Conservation (phyloP, 75 land plant genomes). For the Selaginella tamariscina region DNA sequence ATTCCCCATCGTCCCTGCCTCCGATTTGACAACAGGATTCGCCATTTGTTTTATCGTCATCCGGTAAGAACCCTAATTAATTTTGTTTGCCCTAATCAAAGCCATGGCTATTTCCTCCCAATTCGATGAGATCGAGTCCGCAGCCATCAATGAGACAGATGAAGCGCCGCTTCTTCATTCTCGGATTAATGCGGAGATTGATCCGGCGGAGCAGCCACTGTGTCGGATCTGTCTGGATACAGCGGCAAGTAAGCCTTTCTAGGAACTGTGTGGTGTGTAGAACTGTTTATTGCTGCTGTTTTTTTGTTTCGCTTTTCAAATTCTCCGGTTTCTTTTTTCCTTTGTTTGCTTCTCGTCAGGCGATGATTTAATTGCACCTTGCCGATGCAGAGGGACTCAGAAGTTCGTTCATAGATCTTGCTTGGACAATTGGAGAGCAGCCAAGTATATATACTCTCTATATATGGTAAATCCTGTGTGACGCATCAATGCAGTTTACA, state of each 20-base stretch:
- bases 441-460: slow-evolving; percentile 35
- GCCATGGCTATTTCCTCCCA: too few relatives aligned
- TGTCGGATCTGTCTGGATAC: slow-evolving; percentile 91
- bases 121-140: too few relatives aligned
- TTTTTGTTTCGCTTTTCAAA: too few relatives aligned
- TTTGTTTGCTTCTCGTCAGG: slow-evolving; percentile 28
- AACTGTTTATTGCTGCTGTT: neutral
- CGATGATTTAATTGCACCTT: slow-evolving; percentile 83
- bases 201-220: slow-evolving; percentile 51
- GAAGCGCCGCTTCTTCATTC: too few relatives aligned
- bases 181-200: too few relatives aligned
- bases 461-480: neutral
- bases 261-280: neutral
- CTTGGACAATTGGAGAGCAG: slow-evolving; percentile 94
- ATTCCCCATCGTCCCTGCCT: neutral
- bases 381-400: slow-evolving; percentile 85
- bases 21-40: neutral
- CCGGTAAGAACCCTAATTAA: neutral
- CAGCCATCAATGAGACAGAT: too few relatives aligned
- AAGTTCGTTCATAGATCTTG: slow-evolving; percentile 90
- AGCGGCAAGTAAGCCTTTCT: slow-evolving; percentile 36
- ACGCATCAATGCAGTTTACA: neutral
- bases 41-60: neutral
- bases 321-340: neutral
- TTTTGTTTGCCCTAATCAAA: too few relatives aligned